A percentile compares a stretch with the other conserved stretches of the same genome.
Evolutionary conservation across 2,329 filamentous ascomycete genomes (phyloP).

Genomic region (Pleoardoris graminearum): DNA sequence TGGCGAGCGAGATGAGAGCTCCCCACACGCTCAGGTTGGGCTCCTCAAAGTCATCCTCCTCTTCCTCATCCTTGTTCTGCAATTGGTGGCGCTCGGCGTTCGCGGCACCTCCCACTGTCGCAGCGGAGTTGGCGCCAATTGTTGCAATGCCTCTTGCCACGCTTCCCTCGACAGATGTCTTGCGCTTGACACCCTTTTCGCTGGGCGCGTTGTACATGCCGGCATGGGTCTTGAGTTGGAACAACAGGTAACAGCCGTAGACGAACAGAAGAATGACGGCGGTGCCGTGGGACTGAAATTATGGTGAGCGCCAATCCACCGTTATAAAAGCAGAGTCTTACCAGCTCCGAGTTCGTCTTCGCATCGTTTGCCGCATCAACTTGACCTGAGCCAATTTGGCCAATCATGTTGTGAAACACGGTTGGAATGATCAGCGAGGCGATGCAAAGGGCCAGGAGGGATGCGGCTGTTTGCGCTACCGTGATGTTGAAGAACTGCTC

Average conservation of each 20-base stretch:
- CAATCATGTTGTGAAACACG: slow-evolving; percentile 62
- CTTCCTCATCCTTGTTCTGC: slow-evolving; percentile 43
- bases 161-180: slow-evolving; percentile 52
- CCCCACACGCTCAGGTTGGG: slow-evolving; percentile 74
- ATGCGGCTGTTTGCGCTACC: slow-evolving; percentile 86
- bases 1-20: slow-evolving; percentile 70
- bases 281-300: slow-evolving; percentile 65
- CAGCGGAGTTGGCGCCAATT: slow-evolving; percentile 57
- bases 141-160: slow-evolving; percentile 55
- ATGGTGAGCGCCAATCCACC: slow-evolving; percentile 4
- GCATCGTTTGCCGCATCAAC: slow-evolving; percentile 23
- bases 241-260: slow-evolving; percentile 82
- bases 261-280: slow-evolving; percentile 80
- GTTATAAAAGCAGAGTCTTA: slow-evolving; percentile 3
- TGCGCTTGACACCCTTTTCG: slow-evolving; percentile 70
- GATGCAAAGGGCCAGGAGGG: slow-evolving; percentile 76
- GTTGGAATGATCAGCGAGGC: slow-evolving; percentile 86
- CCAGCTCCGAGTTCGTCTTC: slow-evolving; percentile 36
- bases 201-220: slow-evolving; percentile 78
- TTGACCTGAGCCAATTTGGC: slow-evolving; percentile 24
- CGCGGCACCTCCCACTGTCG: slow-evolving; percentile 55
- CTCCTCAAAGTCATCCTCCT: slow-evolving; percentile 70
- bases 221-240: slow-evolving; percentile 86
- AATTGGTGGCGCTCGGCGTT: slow-evolving; percentile 53
- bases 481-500: slow-evolving; percentile 92